Base-by-base conservation (phyloP, 148 eudicot genomes). In the Simmondsia chinensis region DNA sequence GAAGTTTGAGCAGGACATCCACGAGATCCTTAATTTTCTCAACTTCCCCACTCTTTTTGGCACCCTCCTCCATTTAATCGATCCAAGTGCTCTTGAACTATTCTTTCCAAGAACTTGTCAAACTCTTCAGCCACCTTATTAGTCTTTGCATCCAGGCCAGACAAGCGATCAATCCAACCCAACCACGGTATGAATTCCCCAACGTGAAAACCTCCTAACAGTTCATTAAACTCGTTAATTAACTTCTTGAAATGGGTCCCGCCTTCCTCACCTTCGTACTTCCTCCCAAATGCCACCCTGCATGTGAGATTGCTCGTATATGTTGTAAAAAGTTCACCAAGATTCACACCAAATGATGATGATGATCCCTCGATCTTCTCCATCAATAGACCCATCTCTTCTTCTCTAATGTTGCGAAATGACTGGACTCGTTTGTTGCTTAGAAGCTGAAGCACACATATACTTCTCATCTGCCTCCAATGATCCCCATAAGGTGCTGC, bases 1-100 rank as follows among this genome's bases (percentile, higher is more conserved):
- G 70, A 43, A 69, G 54, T 39, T 62, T 39, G 9, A 79, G 70
- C 57, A 83, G 57, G 24, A 76, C 75, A 57, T 69, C 79, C 0
- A 79, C 70, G 47, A 83, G 79, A 35, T 76, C 82, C 12, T 68
- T 69, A 28, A 27, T 22, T 11, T 28, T 29, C n/a, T 61, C 65
- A 11, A 21, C 39, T 4, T 31, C 54, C 12, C n/a, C 43, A 5
- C 19, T 5, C 1, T 11, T 29, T 6, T 29, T 41, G 12, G 13
- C 44, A 16, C n/a, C 59, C 33, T 25, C 37, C 23, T 20, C 51
- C 34, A 2, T 23, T 12, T 20, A 7, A 14, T 4, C 34, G 31
- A 3, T 56, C 24, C 12, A 38, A 4, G 38, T 57, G 61, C 12
- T 38, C 30, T 12, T 57, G 54, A 4, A 68, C 33, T 3, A 68